Percentiles rank a stretch among this genome's conserved stretches.
phyloP scores from a whole-genome alignment of 2,329 filamentous ascomycete genomes.

The Fusarium austroafricanum region DNA sequence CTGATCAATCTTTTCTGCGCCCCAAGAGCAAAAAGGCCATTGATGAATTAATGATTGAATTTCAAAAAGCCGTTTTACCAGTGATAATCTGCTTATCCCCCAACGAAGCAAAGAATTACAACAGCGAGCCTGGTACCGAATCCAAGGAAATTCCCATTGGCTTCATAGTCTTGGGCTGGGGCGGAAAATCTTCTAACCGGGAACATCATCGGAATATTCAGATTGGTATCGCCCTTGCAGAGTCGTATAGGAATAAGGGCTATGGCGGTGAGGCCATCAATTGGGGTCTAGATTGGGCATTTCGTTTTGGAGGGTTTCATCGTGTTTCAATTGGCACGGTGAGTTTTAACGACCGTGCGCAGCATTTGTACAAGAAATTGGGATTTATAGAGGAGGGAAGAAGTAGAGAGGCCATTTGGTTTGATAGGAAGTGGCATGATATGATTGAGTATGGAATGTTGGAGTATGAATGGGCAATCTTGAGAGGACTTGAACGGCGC shows the following conservation, averaged over 20 bases:
- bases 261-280: slow-evolving; percentile 61
- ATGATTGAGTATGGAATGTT: slow-evolving; percentile 52
- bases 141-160: slow-evolving; percentile 22
- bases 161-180: slow-evolving; percentile 16
- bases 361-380: slow-evolving; percentile 56
- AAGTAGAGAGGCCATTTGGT: slow-evolving; percentile 56
- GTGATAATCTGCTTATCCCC: slow-evolving; percentile 18
- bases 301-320: slow-evolving; percentile 58
- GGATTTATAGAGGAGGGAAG: slow-evolving; percentile 60
- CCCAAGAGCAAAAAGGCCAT: slow-evolving; percentile 1
- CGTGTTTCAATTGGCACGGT: slow-evolving; percentile 55
- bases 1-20: slow-evolving; percentile 1
- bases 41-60: not conserved
- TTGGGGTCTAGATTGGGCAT: slow-evolving; percentile 61
- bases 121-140: not conserved
- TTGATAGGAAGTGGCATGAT: slow-evolving; percentile 56
- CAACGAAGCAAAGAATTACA: not conserved
- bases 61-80: slow-evolving; percentile 2
- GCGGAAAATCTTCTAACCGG: not conserved
- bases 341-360: slow-evolving; percentile 57
- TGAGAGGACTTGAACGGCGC: slow-evolving; percentile 18
- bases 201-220: slow-evolving; percentile 1
- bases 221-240: slow-evolving; percentile 54
- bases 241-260: slow-evolving; percentile 52
- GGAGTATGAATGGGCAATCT: slow-evolving; percentile 52